Evolutionary conservation across 331 rosid species (phyloP).

Genomic region (Rosa hybrid): DNA sequence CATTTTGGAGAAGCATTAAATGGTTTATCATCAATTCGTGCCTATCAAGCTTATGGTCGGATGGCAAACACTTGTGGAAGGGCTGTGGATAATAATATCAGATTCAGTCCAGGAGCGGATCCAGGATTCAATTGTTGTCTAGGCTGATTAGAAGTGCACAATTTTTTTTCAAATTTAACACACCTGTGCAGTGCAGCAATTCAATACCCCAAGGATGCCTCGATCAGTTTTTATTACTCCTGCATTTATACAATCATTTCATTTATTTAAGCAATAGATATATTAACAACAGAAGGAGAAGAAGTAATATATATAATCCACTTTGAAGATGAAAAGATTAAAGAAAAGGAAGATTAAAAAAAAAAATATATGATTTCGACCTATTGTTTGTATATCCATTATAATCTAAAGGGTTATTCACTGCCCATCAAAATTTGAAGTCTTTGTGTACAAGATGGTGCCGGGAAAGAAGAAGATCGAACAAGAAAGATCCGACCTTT

Average conservation of each 20-base stretch:
- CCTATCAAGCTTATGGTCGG: constrained; percentile 79
- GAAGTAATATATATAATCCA: too few species aligned
- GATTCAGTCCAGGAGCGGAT: constrained; percentile 43
- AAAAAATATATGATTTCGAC: background rate
- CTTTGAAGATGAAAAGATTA: background rate
- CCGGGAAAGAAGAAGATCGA: background rate
- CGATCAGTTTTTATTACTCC: background rate
- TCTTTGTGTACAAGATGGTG: background rate
- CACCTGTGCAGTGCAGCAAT: background rate
- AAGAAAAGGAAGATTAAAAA: too few species aligned
- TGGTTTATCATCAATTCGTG: constrained; percentile 79
- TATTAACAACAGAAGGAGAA: background rate
- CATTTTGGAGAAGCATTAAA: constrained; percentile 92
- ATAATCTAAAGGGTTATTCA: background rate
- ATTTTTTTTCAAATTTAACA: background rate
- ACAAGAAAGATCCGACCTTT: background rate
- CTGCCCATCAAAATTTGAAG: background rate
- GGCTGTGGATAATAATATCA: constrained; percentile 77
- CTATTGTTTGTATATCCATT: background rate
- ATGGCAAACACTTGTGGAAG: constrained; percentile 68
- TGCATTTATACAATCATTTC: background rate
- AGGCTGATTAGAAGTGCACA: too few species aligned
- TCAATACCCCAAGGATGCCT: background rate
- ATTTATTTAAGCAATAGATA: background rate
- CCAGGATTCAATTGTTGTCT: too few species aligned